A percentile compares a stretch with the other conserved stretches of the same genome.
Evolutionary conservation across 2,329 filamentous ascomycete species (phyloP).

Genomic region (Alternaria tenuissima): DNA sequence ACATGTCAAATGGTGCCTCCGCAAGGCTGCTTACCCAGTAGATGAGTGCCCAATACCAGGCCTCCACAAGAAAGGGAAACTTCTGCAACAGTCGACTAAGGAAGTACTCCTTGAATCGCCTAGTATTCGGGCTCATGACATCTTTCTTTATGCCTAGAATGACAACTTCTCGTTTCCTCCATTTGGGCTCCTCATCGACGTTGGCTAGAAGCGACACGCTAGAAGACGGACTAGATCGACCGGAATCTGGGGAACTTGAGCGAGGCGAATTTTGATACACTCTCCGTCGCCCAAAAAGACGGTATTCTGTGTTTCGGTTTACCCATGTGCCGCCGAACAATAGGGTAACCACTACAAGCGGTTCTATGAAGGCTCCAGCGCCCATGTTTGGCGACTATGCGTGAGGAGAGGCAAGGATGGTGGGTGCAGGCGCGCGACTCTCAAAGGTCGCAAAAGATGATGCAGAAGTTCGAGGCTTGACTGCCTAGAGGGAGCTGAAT

Average conservation of each 20-base stretch:
- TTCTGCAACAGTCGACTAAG: constrained; percentile 70
- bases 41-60: constrained; percentile 79
- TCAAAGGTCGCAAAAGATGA: not conserved
- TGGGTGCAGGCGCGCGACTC: not conserved
- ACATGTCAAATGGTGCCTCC: too few relatives aligned
- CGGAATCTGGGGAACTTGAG: constrained; percentile 55
- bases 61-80: constrained; percentile 76
- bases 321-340: constrained; percentile 69
- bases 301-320: constrained; percentile 60
- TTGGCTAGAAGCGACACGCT: constrained; percentile 54
- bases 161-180: constrained; percentile 60
- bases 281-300: constrained; percentile 43
- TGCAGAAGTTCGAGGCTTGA: not conserved
- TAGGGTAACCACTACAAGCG: constrained; percentile 67
- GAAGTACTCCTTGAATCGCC: constrained; percentile 65
- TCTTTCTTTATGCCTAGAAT: constrained; percentile 57
- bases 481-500: not conserved
- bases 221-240: constrained; percentile 49
- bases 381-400: constrained; percentile 55
- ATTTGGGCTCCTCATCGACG: constrained; percentile 54
- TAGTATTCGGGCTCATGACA: constrained; percentile 69
- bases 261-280: constrained; percentile 34
- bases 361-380: constrained; percentile 66
- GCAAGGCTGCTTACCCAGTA: constrained; percentile 69
- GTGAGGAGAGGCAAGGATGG: not conserved